Evolutionary conservation across 2,329 filamentous ascomycete genomes (phyloP), one percentile per base, ranked within the genome.

Genomic region (Pestalotiopsis sp.): DNA sequence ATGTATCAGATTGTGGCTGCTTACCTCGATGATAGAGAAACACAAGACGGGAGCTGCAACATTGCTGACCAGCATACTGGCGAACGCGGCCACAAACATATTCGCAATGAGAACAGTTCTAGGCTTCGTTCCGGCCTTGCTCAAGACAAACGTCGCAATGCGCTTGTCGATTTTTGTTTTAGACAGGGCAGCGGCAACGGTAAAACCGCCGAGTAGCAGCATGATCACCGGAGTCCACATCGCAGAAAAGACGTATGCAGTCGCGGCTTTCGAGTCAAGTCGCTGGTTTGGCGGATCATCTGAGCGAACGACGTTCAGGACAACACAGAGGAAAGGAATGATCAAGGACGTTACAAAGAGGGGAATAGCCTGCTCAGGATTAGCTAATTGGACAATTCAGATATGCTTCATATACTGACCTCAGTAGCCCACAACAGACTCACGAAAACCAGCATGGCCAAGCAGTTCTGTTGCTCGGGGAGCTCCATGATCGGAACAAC

Each of bases 151-250:
- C 1, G 95, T 98, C 2, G 96, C 96, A 83, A 99, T 94, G 77
- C 96, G 92, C 82, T 98, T 98, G 70, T 97, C 96, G 76, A 99
- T 98, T 74, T 95, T 96, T 81, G 97, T 97, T 80, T 99, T 99
- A 63, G 94, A 97, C 67, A 99, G 83, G 0, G 96, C 97, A 0
- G 96, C 96, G 11, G 96, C 96, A 66, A 99, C 91, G 2, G 96
- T 97, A 77, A 99, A 99, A 40, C 96, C 96, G 73, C 96, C 96
- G 0, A 99, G 90, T 25, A 99, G 86, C 17, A 99, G 89, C 96
- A 99, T 98, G 74, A 99, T 99, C 67, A 99, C 96, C 0, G 96
- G 95, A 3, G 95, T 98, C 96, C 96, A 99, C 96, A 99, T 99
- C 31, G 96, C 92, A 4, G 94, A 87, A 75, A 99, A 98, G 68